These are phyloP conservation scores for Pulveroboletus sp. DNA, from an alignment of 768 basidiomycete species.

Conservation along the genomic window DNA sequence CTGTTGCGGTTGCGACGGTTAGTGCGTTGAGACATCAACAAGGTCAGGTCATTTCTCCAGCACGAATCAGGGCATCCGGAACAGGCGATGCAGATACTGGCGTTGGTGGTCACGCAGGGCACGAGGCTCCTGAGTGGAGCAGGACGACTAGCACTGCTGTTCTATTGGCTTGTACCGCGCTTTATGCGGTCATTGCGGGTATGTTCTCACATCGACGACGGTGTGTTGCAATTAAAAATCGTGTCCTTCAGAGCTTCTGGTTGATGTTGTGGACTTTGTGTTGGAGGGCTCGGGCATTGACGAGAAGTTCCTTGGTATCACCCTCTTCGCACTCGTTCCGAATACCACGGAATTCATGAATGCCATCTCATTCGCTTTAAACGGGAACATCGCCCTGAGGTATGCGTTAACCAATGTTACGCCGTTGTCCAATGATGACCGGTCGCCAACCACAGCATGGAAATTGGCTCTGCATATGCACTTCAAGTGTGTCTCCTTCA, in stretches of 20 bases:
- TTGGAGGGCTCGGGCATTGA: slow-evolving; percentile 88
- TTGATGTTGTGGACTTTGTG: slow-evolving; percentile 93
- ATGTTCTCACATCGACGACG: slow-evolving; percentile 24
- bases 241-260: slow-evolving; percentile 66
- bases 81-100: slow-evolving; percentile 38
- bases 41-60: slow-evolving; percentile 45
- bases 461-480: slow-evolving; percentile 98
- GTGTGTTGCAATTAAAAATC: background rate
- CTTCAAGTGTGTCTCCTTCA: slow-evolving; percentile 96
- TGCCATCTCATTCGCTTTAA: slow-evolving; percentile 94
- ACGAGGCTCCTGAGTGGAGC: slow-evolving; percentile 97
- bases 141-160: slow-evolving; percentile 86
- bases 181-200: slow-evolving; percentile 97
- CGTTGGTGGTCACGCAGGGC: slow-evolving; percentile 66
- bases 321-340: slow-evolving; percentile 93
- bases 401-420: slow-evolving; percentile 29
- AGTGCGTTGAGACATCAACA: slow-evolving; percentile 83
- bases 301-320: slow-evolving; percentile 96
- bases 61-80: slow-evolving; percentile 40
- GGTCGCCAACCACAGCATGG: slow-evolving; percentile 64
- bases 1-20: slow-evolving; percentile 91
- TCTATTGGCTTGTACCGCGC: slow-evolving; percentile 78
- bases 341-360: slow-evolving; percentile 99
- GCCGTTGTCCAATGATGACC: background rate
- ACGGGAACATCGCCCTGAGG: slow-evolving; percentile 96